Base-by-base conservation (phyloP, 164 flowering plant species). In the Annona squamosa region DNA sequence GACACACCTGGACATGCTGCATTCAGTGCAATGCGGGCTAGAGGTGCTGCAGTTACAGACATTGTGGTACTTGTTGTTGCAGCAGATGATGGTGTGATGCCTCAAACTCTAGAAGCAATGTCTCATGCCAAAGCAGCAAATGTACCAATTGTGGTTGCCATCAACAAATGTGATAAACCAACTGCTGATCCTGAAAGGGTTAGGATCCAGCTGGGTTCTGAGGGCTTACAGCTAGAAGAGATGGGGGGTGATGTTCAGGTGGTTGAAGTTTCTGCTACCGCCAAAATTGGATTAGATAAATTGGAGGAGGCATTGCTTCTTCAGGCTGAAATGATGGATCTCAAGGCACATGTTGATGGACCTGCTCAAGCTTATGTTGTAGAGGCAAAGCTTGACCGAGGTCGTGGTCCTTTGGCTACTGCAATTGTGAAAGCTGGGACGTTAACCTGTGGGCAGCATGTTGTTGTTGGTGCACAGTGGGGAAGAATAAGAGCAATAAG, bases 1-100 rank as follows among this genome's bases (percentile, higher is more conserved):
- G 98, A 94, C 78, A 94, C 97, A 12, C 97, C 97, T 17, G 98
- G 98, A 44, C 98, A 92, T 82, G 98, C 97, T 45, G 99, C 99
- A 52, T 94, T 94, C 78, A 91, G 98, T 74, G 99, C 97, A 0
- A 94, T 92, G 99, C 84, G 96, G 73, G 96, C 95, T 61, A 85
- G 99, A 80, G 99, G 98, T 69, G 99, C 97, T 17, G 95, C 97
- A 59, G 91, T 94, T 65, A 94, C 98, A 37, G 98, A 94, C 77
- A 81, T 92, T 46, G 97, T 91, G 76, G 97, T 94, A 48, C 87
- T 92, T 41, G 98, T 94, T 61, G 98, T 92, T 17, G 97, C 98
- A 71, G 97, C 98, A 52, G 97, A 92, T 84, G 98, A 94, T 85
- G 99, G 97, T 19, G 97, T 94, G 65, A 91, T 90, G 97, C 99